phyloP scores from a whole-genome alignment of 2,329 filamentous ascomycete genomes.

The Blumeriella jaapii region DNA sequence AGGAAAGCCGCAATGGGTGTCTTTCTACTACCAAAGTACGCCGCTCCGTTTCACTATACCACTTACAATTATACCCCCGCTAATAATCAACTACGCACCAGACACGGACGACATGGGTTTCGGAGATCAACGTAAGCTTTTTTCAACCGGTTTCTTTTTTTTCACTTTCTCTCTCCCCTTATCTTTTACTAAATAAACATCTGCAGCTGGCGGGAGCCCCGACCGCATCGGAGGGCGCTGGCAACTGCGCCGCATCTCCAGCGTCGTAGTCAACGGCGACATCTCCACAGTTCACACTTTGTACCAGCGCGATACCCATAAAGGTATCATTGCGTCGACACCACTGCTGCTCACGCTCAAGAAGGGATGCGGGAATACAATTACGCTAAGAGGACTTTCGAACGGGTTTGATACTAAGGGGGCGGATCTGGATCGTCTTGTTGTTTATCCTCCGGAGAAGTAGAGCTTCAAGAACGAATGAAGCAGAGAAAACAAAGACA shows the following conservation, averaged over 20 bases:
- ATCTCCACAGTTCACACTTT: slow-evolving; percentile 37
- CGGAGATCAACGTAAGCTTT: slow-evolving; percentile 8
- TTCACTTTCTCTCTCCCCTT: neutral
- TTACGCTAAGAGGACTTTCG: slow-evolving; percentile 44
- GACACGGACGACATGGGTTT: slow-evolving; percentile 7
- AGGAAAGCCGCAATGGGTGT: slow-evolving; percentile 8
- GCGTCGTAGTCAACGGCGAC: slow-evolving; percentile 45
- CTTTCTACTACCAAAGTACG: slow-evolving; percentile 8
- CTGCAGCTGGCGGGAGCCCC: slow-evolving; percentile 37
- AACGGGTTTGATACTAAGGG: slow-evolving; percentile 47
- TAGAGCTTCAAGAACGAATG: no score
- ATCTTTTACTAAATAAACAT: slow-evolving; percentile 3
- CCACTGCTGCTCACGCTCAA: slow-evolving; percentile 42
- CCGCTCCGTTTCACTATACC: neutral
- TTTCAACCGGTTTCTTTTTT: no score
- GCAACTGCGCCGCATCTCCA: slow-evolving; percentile 48
- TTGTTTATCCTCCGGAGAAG: slow-evolving; percentile 46
- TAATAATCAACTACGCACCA: neutral
- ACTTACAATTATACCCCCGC: neutral
- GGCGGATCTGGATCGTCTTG: slow-evolving; percentile 45
- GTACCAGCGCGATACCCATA: slow-evolving; percentile 44
- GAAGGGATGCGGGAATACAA: slow-evolving; percentile 39
- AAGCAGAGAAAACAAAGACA: no score
- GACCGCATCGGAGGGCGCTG: slow-evolving; percentile 48
- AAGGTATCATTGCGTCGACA: slow-evolving; percentile 47